Evolutionary conservation across 2,329 filamentous ascomycete genomes (phyloP).

Genomic region (Exophiala sp.): DNA sequence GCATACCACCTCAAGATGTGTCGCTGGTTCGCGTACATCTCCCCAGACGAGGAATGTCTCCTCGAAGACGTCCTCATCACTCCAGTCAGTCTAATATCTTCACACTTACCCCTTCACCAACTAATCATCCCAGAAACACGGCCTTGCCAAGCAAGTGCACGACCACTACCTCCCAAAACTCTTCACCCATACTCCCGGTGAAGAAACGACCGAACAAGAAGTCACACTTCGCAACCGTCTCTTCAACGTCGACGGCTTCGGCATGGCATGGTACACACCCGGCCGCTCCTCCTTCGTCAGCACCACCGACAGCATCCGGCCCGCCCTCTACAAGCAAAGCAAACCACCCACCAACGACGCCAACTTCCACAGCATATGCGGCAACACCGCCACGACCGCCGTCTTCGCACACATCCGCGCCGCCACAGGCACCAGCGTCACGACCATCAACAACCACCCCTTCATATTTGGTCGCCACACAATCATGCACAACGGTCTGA

Average conservation of each 20-base stretch:
- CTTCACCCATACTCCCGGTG: slow-evolving; percentile 43
- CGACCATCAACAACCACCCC: slow-evolving; percentile 53
- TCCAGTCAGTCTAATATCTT: slow-evolving; percentile 27
- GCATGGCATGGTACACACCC: slow-evolving; percentile 54
- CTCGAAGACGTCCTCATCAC: slow-evolving; percentile 54
- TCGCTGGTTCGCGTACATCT: slow-evolving; percentile 58
- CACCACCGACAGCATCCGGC: slow-evolving; percentile 29
- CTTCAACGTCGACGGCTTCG: slow-evolving; percentile 55
- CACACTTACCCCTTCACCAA: background rate
- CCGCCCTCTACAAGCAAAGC: slow-evolving; percentile 52
- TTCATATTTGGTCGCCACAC: slow-evolving; percentile 54
- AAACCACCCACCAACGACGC: slow-evolving; percentile 52
- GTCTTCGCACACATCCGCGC: slow-evolving; percentile 54
- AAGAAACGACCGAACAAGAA: slow-evolving; percentile 37
- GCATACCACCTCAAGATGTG: slow-evolving; percentile 35
- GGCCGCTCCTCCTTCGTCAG: slow-evolving; percentile 39
- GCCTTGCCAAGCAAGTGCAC: slow-evolving; percentile 45
- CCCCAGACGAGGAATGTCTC: slow-evolving; percentile 51
- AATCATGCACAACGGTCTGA: slow-evolving; percentile 56
- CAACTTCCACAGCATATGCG: slow-evolving; percentile 52
- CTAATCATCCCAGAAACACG: slow-evolving; percentile 30
- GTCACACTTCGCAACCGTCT: slow-evolving; percentile 50
- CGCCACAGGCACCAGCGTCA: slow-evolving; percentile 47
- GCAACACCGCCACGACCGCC: slow-evolving; percentile 50
- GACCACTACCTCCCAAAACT: slow-evolving; percentile 55